Conservation (phyloP, 495 filamentous ascomycete genomes). For the Pseudotulostoma volvatum region DNA sequence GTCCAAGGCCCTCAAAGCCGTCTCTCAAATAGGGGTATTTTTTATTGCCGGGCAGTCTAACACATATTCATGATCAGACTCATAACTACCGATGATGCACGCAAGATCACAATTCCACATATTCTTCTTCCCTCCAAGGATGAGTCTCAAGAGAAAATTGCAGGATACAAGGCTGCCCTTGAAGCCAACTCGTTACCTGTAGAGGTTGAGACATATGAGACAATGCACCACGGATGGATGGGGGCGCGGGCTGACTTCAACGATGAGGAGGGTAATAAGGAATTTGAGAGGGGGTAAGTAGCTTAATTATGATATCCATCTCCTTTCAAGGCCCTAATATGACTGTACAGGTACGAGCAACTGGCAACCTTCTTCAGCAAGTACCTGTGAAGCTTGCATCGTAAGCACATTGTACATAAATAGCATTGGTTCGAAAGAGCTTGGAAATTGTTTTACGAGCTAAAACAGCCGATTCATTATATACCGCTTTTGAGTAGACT, state of each 20-base stretch:
- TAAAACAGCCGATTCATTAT: no score
- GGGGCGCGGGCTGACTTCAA: constrained; percentile 38
- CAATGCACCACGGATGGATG: constrained; percentile 49
- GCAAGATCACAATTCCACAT: constrained; percentile 33
- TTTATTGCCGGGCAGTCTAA: background rate
- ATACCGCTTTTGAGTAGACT: no score
- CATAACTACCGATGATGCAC: constrained; percentile 26
- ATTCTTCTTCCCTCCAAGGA: constrained; percentile 37
- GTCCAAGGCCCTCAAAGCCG: constrained; percentile 3
- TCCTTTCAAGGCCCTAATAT: constrained; percentile 1
- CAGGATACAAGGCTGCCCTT: constrained; percentile 21
- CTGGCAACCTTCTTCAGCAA: constrained; percentile 29
- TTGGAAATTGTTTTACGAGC: no score
- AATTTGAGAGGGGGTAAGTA: constrained; percentile 37
- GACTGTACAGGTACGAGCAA: constrained; percentile 19
- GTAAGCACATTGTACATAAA: no score
- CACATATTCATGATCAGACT: constrained; percentile 18
- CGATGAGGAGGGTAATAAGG: constrained; percentile 29
- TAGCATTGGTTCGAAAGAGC: no score
- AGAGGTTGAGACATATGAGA: constrained; percentile 33
- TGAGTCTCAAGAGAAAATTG: constrained; percentile 28
- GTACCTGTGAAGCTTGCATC: constrained; percentile 22
- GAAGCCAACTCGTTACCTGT: constrained; percentile 22
- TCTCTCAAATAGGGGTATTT: background rate
- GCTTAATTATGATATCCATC: background rate